phyloP scores from a whole-genome alignment of 805 yeast genomes.

The Cyberlindnera americana region DNA sequence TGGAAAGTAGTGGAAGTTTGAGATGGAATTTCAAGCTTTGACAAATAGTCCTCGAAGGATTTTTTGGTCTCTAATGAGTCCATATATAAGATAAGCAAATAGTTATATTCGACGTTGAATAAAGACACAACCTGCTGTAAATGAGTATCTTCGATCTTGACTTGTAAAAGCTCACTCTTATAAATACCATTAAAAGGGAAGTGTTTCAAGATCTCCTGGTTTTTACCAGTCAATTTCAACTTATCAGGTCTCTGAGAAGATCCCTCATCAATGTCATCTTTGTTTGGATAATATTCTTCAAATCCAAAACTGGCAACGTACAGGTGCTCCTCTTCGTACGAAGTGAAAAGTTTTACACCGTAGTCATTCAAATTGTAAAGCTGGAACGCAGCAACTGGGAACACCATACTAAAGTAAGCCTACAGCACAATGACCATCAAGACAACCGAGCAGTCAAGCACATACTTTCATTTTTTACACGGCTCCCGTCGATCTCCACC shows the following conservation, averaged over 20 bases:
- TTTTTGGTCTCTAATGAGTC: slow-evolving; percentile 7
- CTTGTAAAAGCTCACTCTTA: slow-evolving; percentile 15
- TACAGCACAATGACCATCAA: too few relatives aligned
- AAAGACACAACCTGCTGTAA: slow-evolving; percentile 14
- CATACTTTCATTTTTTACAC: too few relatives aligned
- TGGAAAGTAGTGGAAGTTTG: slow-evolving; percentile 6
- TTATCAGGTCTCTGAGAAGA: slow-evolving; percentile 24
- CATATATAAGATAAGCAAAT: slow-evolving; percentile 20
- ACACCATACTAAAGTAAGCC: slow-evolving; percentile 9
- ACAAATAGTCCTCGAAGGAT: slow-evolving; percentile 9
- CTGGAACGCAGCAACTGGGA: slow-evolving; percentile 22
- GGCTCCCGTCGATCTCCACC: too few relatives aligned
- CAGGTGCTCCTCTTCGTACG: slow-evolving; percentile 19
- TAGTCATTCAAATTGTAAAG: slow-evolving; percentile 26
- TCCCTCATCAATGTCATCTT: slow-evolving; percentile 19
- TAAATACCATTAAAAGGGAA: slow-evolving; percentile 25
- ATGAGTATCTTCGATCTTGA: slow-evolving; percentile 12
- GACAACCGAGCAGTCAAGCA: too few relatives aligned
- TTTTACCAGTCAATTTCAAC: slow-evolving; percentile 9
- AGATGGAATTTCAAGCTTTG: slow-evolving; percentile 9
- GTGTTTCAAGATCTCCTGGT: slow-evolving; percentile 12
- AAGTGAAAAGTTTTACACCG: slow-evolving; percentile 22
- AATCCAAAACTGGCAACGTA: slow-evolving; percentile 22
- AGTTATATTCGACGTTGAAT: slow-evolving; percentile 24
- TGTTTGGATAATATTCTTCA: slow-evolving; percentile 19